A percentile compares a stretch with the other conserved stretches of the same genome.
These are phyloP conservation scores for Venturia aucupariae DNA, from an alignment of 2,329 filamentous ascomycete species.

Conservation along the genomic window DNA sequence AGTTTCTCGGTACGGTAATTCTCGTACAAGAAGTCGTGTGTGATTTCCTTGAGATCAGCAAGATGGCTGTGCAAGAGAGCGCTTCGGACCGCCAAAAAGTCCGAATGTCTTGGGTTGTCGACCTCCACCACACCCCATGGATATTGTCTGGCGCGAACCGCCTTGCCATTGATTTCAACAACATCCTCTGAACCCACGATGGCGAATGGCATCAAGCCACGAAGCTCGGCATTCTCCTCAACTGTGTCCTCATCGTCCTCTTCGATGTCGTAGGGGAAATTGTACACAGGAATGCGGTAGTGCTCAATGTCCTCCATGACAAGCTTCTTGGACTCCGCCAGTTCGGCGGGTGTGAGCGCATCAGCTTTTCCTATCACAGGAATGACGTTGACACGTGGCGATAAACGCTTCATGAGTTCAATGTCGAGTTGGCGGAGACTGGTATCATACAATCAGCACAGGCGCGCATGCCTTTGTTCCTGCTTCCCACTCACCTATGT, in stretches of 20 bases:
- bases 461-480: constrained; percentile 12
- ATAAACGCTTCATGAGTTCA: constrained; percentile 98
- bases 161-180: constrained; percentile 85
- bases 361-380: constrained; percentile 98
- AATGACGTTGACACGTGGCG: constrained; percentile 96
- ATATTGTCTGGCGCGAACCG: constrained; percentile 91
- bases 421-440: constrained; percentile 98
- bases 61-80: constrained; percentile 95
- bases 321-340: constrained; percentile 98
- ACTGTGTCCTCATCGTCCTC: constrained; percentile 99
- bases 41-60: constrained; percentile 98
- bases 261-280: constrained; percentile 99
- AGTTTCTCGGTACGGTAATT: constrained; percentile 99
- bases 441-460: constrained; percentile 12
- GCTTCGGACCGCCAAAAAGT: constrained; percentile 95
- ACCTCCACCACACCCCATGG: constrained; percentile 99
- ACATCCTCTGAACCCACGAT: constrained; percentile 97
- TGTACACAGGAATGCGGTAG: constrained; percentile 98
- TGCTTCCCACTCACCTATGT: constrained; percentile 57
- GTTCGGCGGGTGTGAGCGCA: constrained; percentile 88
- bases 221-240: constrained; percentile 95
- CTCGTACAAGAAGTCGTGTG: constrained; percentile 98
- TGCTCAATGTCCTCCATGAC: constrained; percentile 99
- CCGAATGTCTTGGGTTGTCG: constrained; percentile 96
- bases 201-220: constrained; percentile 96